phyloP scores from a whole-genome alignment of 140 eudicot genomes.

The Oenanthe javanica region DNA sequence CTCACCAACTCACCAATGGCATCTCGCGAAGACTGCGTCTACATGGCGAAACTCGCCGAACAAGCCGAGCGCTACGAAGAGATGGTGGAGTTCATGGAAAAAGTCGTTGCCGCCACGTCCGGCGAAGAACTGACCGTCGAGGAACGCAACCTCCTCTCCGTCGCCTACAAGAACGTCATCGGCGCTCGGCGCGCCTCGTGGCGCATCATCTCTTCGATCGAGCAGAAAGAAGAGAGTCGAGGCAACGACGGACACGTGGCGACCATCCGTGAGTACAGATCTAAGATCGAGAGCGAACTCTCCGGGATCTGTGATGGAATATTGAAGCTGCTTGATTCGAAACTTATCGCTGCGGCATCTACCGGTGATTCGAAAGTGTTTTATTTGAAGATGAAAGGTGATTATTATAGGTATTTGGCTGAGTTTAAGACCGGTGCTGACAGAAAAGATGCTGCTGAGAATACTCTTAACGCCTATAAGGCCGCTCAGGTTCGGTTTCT shows the following conservation, averaged over 20 bases:
- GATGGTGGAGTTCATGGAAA: slow-evolving; percentile 14
- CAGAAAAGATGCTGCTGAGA: slow-evolving; percentile 14
- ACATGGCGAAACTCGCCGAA: slow-evolving; percentile 12
- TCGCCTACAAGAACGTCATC: slow-evolving; percentile 15
- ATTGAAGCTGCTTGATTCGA: slow-evolving; percentile 2
- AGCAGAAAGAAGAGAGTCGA: slow-evolving; percentile 12
- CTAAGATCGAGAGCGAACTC: slow-evolving; percentile 13
- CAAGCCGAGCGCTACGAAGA: slow-evolving; percentile 13
- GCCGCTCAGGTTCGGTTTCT: slow-evolving; percentile 5
- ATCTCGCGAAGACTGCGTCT: slow-evolving; percentile 9
- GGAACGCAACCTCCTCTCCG: slow-evolving; percentile 13
- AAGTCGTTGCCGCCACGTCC: slow-evolving; percentile 12
- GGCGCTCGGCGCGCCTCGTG: slow-evolving; percentile 14
- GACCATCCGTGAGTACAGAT: slow-evolving; percentile 12
- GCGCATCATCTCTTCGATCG: slow-evolving; percentile 12
- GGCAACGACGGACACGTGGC: slow-evolving; percentile 12
- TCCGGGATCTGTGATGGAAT: slow-evolving; percentile 11
- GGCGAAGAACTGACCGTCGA: slow-evolving; percentile 13
- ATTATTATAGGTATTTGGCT: slow-evolving; percentile 10
- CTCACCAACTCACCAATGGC: background rate
- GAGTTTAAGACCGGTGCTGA: slow-evolving; percentile 9
- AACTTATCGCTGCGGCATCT: background rate
- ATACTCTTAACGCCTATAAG: slow-evolving; percentile 12
- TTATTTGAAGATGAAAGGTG: slow-evolving; percentile 7
- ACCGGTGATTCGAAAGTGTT: slow-evolving; percentile 7